Base-by-base conservation (phyloP, 495 filamentous ascomycete species). In the Achaetomiella virescens region DNA sequence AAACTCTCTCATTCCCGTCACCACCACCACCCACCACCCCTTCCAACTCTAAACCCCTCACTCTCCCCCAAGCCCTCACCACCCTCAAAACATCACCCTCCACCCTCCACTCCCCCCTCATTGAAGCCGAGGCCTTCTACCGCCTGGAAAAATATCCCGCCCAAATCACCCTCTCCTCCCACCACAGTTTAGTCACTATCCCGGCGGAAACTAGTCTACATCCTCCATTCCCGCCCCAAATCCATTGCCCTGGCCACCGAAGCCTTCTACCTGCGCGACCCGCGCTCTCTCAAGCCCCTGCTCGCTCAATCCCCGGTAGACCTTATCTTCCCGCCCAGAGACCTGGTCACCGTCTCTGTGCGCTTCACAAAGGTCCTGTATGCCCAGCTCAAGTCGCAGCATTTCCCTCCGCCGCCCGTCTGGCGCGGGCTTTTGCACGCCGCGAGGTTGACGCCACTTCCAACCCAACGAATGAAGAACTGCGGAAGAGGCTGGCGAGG, bases 71-170 rank as follows among this genome's bases (percentile, higher is more conserved):
- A 52, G 84, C 89, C 15, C 71, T 81, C 50, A 66, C 66, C 1
- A 79, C 82, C 48, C 78, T 95, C 52, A 64, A 62, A 31, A 61
- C 77, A 6, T 75, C 73, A 5, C 76, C 82, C 7, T 63, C 71
- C 6, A 64, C 72, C 11, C 74, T 89, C 41, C 80, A 85, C 61
- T 87, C 84, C 0, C 72, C 82, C 3, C 67, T 85, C 36, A 77
- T 97, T 27, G 87, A 98, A 68, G 82, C 84, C 54, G 95, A 97
- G 66, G 90, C 91, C 8, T 96, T 97, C 67, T 89, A 90, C 67
- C 84, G 93, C 24, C 70, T 96, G 7, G 77, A 82, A 43, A 87
- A 87, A 41, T 97, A 97, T 61, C 93, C 93, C 2, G 68, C 76
- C 35, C 85, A 85, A 38, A 89, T 91, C 55, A 67, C 67, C 29